phyloP scores from a whole-genome alignment of 768 basidiomycete species.

The Leccinum variicolor region DNA sequence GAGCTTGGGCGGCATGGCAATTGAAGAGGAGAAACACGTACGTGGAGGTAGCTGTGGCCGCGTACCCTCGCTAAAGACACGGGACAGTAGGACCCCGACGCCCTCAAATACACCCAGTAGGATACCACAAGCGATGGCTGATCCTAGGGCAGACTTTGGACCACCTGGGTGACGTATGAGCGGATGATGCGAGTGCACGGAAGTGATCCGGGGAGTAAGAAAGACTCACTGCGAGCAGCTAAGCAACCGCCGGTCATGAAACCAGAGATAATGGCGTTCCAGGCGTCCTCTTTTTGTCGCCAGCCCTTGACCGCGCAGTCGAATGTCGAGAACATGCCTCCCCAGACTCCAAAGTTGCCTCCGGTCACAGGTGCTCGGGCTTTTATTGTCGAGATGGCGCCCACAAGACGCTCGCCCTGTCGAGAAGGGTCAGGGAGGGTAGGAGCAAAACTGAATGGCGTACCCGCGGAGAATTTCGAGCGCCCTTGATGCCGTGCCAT shows the following conservation, averaged over 20 bases:
- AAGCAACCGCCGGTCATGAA: conserved; percentile 98
- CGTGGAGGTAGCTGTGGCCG: conserved; percentile 77
- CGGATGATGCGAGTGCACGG: background rate
- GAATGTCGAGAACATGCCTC: conserved; percentile 98
- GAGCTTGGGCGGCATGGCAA: conserved; percentile 2
- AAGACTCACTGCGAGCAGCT: conserved; percentile 82
- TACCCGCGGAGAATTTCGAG: conserved; percentile 92
- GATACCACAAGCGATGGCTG: conserved; percentile 95
- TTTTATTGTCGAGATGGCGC: conserved; percentile 95
- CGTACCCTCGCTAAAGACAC: conserved; percentile 83
- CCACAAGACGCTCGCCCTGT: conserved; percentile 91
- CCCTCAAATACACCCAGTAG: conserved; percentile 93
- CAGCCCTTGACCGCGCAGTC: conserved; percentile 98
- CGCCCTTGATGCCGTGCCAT: conserved; percentile 99
- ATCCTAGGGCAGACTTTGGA: conserved; percentile 84
- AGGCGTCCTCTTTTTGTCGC: conserved; percentile 96
- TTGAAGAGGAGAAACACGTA: conserved; percentile 39
- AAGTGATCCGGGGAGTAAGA: background rate
- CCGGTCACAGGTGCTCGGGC: conserved; percentile 97
- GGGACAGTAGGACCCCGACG: conserved; percentile 87
- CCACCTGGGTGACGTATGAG: conserved; percentile 58
- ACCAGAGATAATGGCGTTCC: conserved; percentile 98
- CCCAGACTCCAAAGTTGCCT: conserved; percentile 94
- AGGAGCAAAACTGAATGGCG: conserved; percentile 23
- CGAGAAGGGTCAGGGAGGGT: background rate